Percentiles rank a stretch among this genome's conserved stretches.
Conservation (phyloP, 257 asterid genomes). For the Avicennia marina region DNA sequence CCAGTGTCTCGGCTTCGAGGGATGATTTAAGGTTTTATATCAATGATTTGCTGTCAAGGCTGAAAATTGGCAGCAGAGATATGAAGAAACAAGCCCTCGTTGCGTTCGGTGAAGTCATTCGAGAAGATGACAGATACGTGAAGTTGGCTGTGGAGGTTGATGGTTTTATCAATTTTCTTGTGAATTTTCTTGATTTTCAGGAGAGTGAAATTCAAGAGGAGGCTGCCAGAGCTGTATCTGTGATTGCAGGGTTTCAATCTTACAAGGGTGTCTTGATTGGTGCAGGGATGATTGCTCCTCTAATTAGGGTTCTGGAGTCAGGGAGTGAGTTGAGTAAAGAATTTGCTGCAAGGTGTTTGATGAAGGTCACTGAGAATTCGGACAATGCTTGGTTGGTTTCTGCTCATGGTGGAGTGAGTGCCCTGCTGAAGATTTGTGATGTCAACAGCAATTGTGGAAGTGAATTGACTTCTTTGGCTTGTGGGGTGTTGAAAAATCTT, state of each 20-base stretch:
- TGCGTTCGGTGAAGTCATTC: constrained; percentile 49
- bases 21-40: constrained; percentile 70
- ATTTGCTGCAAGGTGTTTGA: constrained; percentile 69
- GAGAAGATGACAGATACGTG: constrained; percentile 63
- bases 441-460: constrained; percentile 16
- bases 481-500: constrained; percentile 85
- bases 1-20: constrained; percentile 56
- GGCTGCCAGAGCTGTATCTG: constrained; percentile 48
- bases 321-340: constrained; percentile 55
- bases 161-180: constrained; percentile 37
- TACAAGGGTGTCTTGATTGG: constrained; percentile 36
- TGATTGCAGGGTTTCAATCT: constrained; percentile 43
- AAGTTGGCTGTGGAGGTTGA: constrained; percentile 55
- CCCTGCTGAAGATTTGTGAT: constrained; percentile 60
- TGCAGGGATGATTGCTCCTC: constrained; percentile 58
- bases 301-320: constrained; percentile 61
- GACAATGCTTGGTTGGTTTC: constrained; percentile 93
- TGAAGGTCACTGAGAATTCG: constrained; percentile 73
- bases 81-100: constrained; percentile 77
- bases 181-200: constrained; percentile 58
- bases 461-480: constrained; percentile 47
- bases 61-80: constrained; percentile 57
- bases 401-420: constrained; percentile 89
- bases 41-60: constrained; percentile 59
- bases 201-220: constrained; percentile 59